These are phyloP conservation scores for Mrakia frigida DNA, from an alignment of 768 basidiomycete genomes.

Conservation along the genomic window DNA sequence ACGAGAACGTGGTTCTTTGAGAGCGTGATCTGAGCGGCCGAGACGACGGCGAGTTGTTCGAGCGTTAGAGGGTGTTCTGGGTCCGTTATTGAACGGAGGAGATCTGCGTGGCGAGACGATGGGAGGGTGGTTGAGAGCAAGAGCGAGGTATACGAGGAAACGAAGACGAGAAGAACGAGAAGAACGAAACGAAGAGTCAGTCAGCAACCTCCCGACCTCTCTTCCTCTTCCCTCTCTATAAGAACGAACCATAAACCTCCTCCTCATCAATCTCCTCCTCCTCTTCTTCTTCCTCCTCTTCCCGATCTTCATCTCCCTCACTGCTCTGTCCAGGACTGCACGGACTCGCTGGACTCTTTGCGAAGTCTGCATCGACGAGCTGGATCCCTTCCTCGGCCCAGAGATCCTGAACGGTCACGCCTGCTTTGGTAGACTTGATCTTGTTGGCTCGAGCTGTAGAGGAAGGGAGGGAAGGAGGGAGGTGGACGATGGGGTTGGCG, in stretches of 20 bases:
- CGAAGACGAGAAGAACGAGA: background rate
- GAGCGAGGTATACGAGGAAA: background rate
- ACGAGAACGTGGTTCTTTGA: constrained; percentile 66
- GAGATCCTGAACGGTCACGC: constrained; percentile 45
- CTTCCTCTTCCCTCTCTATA: background rate
- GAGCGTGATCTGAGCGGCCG: constrained; percentile 71
- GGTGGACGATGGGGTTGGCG: constrained; percentile 80
- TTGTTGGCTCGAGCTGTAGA: constrained; percentile 38
- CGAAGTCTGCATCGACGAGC: constrained; percentile 37
- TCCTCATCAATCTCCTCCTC: constrained; percentile 30
- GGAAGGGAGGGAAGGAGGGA: constrained; percentile 37
- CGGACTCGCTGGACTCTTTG: background rate
- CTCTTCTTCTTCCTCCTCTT: constrained; percentile 2
- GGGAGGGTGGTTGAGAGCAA: background rate
- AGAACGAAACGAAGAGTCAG: background rate
- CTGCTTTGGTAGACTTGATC: constrained; percentile 36
- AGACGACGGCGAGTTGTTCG: constrained; percentile 93
- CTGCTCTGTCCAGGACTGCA: too few relatives aligned
- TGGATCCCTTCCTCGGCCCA: constrained; percentile 46
- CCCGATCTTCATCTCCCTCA: background rate
- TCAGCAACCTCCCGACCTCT: constrained; percentile 35
- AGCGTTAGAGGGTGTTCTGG: constrained; percentile 79
- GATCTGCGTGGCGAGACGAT: constrained; percentile 14
- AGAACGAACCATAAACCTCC: constrained; percentile 28
- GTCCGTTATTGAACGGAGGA: constrained; percentile 30